Conservation (phyloP, 495 filamentous ascomycete species). For the Saxispiralis lemnorum region DNA sequence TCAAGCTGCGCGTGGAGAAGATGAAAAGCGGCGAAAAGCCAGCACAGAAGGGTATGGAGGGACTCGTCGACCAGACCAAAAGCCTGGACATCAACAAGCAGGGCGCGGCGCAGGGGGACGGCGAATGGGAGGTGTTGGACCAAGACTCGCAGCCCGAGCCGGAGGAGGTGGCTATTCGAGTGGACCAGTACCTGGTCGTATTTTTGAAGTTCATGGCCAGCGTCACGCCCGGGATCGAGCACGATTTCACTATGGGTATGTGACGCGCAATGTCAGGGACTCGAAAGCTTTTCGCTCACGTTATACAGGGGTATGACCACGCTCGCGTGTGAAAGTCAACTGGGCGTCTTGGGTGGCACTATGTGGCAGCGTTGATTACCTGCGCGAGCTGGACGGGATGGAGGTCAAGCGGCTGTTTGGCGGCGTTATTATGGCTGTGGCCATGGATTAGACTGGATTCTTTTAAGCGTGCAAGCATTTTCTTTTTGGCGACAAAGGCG, state of each 20-base stretch:
- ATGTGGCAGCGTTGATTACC: slow-evolving; percentile 10
- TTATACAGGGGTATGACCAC: neutral
- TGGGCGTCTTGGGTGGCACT: slow-evolving; percentile 4
- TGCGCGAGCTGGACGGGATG: slow-evolving; percentile 12
- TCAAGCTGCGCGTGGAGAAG: slow-evolving; percentile 77
- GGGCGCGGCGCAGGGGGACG: slow-evolving; percentile 30
- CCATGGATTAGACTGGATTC: slow-evolving; percentile 4
- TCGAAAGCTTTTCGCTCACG: neutral
- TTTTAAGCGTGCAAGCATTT: no score
- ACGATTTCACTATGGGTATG: slow-evolving; percentile 96
- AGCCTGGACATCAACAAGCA: slow-evolving; percentile 26
- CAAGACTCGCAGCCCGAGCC: slow-evolving; percentile 42
- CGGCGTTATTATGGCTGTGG: slow-evolving; percentile 12
- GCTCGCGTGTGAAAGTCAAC: neutral
- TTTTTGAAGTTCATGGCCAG: slow-evolving; percentile 98
- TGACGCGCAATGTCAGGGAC: slow-evolving; percentile 21
- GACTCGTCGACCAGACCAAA: slow-evolving; percentile 42
- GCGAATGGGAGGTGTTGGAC: slow-evolving; percentile 73
- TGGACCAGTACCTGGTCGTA: slow-evolving; percentile 94
- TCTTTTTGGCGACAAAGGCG: no score
- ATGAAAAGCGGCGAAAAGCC: slow-evolving; percentile 37
- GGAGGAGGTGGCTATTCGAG: slow-evolving; percentile 75
- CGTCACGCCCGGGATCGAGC: slow-evolving; percentile 91
- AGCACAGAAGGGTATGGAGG: slow-evolving; percentile 41
- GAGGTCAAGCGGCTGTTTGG: slow-evolving; percentile 14